These are phyloP conservation scores for Aspergillus taichungensis DNA, from an alignment of 495 filamentous ascomycete species.

Conservation along the genomic window DNA sequence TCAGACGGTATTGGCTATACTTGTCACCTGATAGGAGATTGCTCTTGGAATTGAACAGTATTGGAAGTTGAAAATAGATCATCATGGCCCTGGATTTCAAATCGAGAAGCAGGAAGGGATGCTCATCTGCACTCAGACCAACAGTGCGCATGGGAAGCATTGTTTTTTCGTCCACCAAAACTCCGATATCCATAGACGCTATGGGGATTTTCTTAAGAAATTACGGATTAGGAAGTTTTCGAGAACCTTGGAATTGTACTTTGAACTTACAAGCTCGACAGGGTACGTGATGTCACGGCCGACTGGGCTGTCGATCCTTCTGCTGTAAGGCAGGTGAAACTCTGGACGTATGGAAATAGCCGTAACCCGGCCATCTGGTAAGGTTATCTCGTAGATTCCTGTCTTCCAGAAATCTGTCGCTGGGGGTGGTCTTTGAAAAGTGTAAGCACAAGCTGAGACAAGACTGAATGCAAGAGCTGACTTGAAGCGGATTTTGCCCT, in stretches of 20 bases:
- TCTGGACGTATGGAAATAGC: conserved; percentile 14
- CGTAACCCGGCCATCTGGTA: conserved; percentile 9
- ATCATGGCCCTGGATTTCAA: conserved; percentile 18
- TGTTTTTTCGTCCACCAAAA: conserved; percentile 17
- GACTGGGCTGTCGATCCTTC: conserved; percentile 21
- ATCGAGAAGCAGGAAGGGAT: conserved; percentile 16
- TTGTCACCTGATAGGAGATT: conserved; percentile 4
- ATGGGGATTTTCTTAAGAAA: conserved; percentile 20
- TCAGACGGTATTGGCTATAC: conserved; percentile 39
- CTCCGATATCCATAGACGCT: conserved; percentile 23
- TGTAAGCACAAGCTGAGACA: neutral
- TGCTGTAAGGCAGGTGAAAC: conserved; percentile 2
- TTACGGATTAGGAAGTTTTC: neutral
- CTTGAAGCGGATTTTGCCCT: conserved; percentile 37
- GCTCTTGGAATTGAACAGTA: conserved; percentile 3
- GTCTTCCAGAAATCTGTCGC: conserved; percentile 28
- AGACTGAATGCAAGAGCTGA: conserved; percentile 9
- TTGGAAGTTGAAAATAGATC: conserved; percentile 20
- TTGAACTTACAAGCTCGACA: conserved; percentile 21
- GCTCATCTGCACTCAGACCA: neutral
- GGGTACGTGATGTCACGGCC: conserved; percentile 19
- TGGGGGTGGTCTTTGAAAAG: conserved; percentile 34
- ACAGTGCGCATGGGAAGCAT: conserved; percentile 25
- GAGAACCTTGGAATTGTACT: neutral
- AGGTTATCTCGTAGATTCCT: conserved; percentile 16